Evolutionary conservation across 441 rosid genomes (phyloP), one percentile per base, ranked within the genome.

Genomic region (Omphalea diandra): DNA sequence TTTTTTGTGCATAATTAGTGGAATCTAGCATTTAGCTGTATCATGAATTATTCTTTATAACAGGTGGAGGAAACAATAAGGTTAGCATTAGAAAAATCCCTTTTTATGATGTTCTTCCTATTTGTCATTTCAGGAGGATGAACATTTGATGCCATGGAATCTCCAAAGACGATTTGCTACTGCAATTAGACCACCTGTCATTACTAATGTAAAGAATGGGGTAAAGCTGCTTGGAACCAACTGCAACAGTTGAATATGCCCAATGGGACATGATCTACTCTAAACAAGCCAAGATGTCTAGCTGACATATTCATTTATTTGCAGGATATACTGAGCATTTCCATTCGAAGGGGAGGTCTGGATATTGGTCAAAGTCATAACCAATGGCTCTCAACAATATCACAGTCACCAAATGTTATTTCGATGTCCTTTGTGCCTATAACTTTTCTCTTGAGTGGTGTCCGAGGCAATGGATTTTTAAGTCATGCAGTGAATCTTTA

Each of bases 401-500:
- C 93, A 7, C 78, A 88, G 73, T 89, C 93, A 17, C 98, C 98
- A 1, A 82, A 87, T 62, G 99, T 79, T 38, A 90, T 90, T 77
- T 92, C 98, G n/a, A 94, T 94, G 97, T 81, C 94, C 68, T 84
- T 92, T 59, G 94, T 92, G 76, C 96, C 99, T 31, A 89, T 94
- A 76, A 94, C 98, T 81, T 84, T 94, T 18, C 94, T 94, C 71
- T 79, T 94, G 77, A 74, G 73, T 57, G 94, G 98, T 69, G 82
- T 86, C 26, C 93, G 81, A 15, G 99, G 99, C 80, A 90, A 79
- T 70, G 99, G 99, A 52, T 87, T 94, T 80, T 76, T 94, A 72
- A 84, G 80, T 74, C 97, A 94, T 83, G 99, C 99, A 0, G 82
- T 94, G 65, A 94, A 94, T 82, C 83, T 94, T 59, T 94, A 91